A percentile compares a stretch with the other conserved stretches of the same genome.
These are phyloP conservation scores for Coemansia aciculifera DNA, from an alignment of 192 early-diverging fungal genomes.

Conservation along the genomic window DNA sequence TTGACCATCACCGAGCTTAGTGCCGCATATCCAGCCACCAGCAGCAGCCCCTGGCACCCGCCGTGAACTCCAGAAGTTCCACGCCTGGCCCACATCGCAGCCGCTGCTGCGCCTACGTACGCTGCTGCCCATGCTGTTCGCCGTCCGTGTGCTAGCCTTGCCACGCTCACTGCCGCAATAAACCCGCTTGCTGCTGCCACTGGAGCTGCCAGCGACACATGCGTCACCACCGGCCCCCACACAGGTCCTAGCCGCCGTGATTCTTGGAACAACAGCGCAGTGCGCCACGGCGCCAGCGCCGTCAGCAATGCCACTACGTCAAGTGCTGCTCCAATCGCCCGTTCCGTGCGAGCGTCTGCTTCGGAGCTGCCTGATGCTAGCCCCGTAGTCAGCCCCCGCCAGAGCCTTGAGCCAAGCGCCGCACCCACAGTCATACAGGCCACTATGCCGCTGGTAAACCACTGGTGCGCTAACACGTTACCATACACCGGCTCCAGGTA, in stretches of 20 bases:
- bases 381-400: slow-evolving; percentile 8
- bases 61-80: slow-evolving; percentile 5
- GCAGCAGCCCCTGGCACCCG: slow-evolving; percentile 28
- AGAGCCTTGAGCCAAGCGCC: slow-evolving; percentile 15
- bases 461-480: slow-evolving; percentile 60
- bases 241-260: slow-evolving; percentile 60
- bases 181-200: slow-evolving; percentile 56
- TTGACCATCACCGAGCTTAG: slow-evolving; percentile 35
- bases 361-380: not conserved
- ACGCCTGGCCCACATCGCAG: slow-evolving; percentile 22
- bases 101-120: slow-evolving; percentile 9
- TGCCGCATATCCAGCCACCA: slow-evolving; percentile 23
- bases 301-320: slow-evolving; percentile 57
- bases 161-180: slow-evolving; percentile 45
- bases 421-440: slow-evolving; percentile 53
- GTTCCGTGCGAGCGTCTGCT: slow-evolving; percentile 27
- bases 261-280: slow-evolving; percentile 52
- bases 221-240: slow-evolving; percentile 61
- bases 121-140: slow-evolving; percentile 9
- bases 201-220: slow-evolving; percentile 57
- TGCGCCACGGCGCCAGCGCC: slow-evolving; percentile 55
- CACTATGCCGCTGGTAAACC: slow-evolving; percentile 50
- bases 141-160: slow-evolving; percentile 18
- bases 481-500: slow-evolving; percentile 71
- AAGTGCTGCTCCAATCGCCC: slow-evolving; percentile 48